Percentiles rank a stretch among this genome's conserved stretches.
Evolutionary conservation across 768 basidiomycete species (phyloP).

Genomic region (Leucocoprinus sp.): DNA sequence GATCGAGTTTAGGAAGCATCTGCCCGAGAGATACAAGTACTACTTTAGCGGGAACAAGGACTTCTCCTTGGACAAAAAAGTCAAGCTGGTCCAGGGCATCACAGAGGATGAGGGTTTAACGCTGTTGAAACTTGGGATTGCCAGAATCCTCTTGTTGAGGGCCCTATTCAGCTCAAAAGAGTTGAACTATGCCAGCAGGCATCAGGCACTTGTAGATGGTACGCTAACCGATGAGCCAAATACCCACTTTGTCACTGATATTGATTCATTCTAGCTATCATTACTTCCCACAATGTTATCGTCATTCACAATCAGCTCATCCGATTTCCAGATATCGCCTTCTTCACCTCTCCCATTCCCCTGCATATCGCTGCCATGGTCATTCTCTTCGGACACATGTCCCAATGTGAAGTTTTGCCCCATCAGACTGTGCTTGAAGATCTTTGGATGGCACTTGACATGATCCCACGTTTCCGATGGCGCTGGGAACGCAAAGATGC

Average conservation of each 20-base stretch:
- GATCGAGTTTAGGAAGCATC: conserved; percentile 55
- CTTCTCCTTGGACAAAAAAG: conserved; percentile 60
- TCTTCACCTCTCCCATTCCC: conserved; percentile 85
- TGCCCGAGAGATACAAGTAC: conserved; percentile 64
- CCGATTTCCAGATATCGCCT: conserved; percentile 76
- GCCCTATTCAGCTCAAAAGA: conserved; percentile 76
- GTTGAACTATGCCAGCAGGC: conserved; percentile 54
- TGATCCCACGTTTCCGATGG: conserved; percentile 87
- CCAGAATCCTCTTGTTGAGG: conserved; percentile 68
- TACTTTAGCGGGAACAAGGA: conserved; percentile 77
- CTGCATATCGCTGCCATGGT: conserved; percentile 90
- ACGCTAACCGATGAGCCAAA: conserved; percentile 16
- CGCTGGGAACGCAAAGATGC: conserved; percentile 84
- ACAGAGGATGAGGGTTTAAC: conserved; percentile 79
- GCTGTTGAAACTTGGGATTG: conserved; percentile 74
- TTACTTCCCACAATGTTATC: conserved; percentile 83
- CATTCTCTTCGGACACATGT: conserved; percentile 82
- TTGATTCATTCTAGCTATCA: conserved; percentile 45
- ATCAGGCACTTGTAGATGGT: conserved; percentile 76
- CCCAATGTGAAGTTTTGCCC: conserved; percentile 59
- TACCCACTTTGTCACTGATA: conserved; percentile 1
- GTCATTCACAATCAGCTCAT: conserved; percentile 79
- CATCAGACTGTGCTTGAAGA: conserved; percentile 68
- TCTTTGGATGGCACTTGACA: conserved; percentile 80
- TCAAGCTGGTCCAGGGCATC: conserved; percentile 61